Base-by-base conservation (phyloP, 306 rosid genomes). In the Rosa multiflora region DNA sequence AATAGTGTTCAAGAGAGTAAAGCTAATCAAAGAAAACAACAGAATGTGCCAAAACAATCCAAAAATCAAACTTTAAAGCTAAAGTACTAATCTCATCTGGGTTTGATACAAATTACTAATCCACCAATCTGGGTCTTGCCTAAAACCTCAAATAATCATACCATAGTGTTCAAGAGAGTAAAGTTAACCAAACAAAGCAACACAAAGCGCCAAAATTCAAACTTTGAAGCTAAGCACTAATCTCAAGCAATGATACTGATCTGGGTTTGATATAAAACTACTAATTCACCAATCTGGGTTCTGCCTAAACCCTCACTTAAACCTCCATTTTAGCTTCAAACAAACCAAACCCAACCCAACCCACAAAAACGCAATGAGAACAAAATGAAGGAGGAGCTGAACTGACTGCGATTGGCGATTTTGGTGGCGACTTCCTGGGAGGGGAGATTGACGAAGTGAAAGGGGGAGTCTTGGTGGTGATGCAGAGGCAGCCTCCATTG, bases 381-480 rank as follows among this genome's bases (percentile, higher is more conserved):
- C 48, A 23, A 52, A 29, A 21, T 39, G 37, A 43, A 69, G 1
- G 44, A 9, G 72, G 40, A 26, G 20, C 40, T 72, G 81, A 66
- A 44, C 94, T 76, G 37, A 95, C 99, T 95, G 86, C 99, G 88
- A 44, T 79, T 88, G 68, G 99, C 97, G 67, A 95, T 83, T 63
- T 63, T 58, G 48, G 85, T 85, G 81, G 99, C 98, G 52, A 86
- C 59, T 10, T 87, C 82, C 55, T 92, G 95, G 1, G 97, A 91
- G 21, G 99, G 93, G 55, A 95, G 94, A 73, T 91, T 78, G 80
- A 95, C 93, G 80, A 88, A 85, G 79, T 95, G 98, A 88, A 95
- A 95, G 78, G 99, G 99, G 40, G 97, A 91, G 85, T 95, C 99
- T 1, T 84, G 76, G 83, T 91, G 96, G 79, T 95, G 93, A 59